These are phyloP conservation scores for Voacanga thouarsii DNA, from an alignment of 257 asterid species.

Conservation along the genomic window DNA sequence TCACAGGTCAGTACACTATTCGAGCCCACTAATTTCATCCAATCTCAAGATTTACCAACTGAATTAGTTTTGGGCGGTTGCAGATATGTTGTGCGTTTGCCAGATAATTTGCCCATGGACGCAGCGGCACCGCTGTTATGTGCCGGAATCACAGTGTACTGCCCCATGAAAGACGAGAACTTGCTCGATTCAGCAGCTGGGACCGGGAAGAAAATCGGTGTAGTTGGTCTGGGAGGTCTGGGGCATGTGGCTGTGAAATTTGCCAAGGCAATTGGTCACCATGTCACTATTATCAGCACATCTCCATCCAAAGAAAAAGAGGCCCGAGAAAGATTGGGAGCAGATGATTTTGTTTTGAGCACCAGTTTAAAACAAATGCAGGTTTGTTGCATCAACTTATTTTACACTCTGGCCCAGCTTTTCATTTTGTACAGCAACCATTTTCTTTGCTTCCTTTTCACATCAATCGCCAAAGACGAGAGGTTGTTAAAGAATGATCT, in stretches of 20 bases:
- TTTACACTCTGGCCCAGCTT: not conserved
- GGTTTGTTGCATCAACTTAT: slow-evolving; percentile 28
- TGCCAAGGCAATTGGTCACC: slow-evolving; percentile 77
- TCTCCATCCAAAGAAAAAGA: slow-evolving; percentile 82
- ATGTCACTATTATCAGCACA: slow-evolving; percentile 77
- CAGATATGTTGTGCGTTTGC: slow-evolving; percentile 70
- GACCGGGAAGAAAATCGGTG: slow-evolving; percentile 51
- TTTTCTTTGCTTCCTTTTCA: not conserved
- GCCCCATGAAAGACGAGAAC: slow-evolving; percentile 62
- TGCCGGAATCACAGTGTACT: slow-evolving; percentile 68
- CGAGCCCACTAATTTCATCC: not conserved
- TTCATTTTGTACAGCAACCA: not conserved
- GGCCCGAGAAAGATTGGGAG: slow-evolving; percentile 61
- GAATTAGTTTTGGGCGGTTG: not conserved
- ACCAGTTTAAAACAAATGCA: slow-evolving; percentile 56
- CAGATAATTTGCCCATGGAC: slow-evolving; percentile 70
- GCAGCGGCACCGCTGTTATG: slow-evolving; percentile 89
- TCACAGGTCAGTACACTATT: slow-evolving; percentile 35
- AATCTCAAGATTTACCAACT: not conserved
- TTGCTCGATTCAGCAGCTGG: slow-evolving; percentile 29
- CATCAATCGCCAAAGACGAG: no score
- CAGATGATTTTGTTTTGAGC: slow-evolving; percentile 75
- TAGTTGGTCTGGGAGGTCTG: slow-evolving; percentile 74
- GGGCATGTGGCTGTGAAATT: slow-evolving; percentile 86
- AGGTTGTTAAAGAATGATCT: no score